Evolutionary conservation across 2,329 filamentous ascomycete species (phyloP), one percentile per base, ranked within the genome.

Genomic region (Botrytis medusae): DNA sequence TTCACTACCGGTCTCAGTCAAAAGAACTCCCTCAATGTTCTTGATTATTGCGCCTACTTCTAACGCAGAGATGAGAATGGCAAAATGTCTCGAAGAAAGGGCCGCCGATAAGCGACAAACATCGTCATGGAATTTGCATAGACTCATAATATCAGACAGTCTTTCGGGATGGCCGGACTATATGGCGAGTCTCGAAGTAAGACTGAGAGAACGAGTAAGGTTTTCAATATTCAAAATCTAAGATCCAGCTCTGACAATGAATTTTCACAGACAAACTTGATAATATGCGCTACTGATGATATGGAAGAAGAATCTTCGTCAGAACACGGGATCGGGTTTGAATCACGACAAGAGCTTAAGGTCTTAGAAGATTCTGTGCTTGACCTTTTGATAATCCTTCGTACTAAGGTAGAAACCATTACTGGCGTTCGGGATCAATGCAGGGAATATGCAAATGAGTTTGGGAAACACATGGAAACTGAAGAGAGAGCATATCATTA

Each of bases 331-430:
- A 76, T 78, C 37, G 74, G 69, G 7, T 78, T 77, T 51, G 71
- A 63, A 14, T 73, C 75, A 48, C 69, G 76, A n/a, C 77, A 79
- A 67, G 59, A 74, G 14, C 29, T 79, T n/a, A 78, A 78, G 40
- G 46, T 74, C 4, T 48, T 77, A 7, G 75, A 79, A 54, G 77
- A 79, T 59, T 63, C 34, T n/a, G 64, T 79, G 25, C 42, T 77
- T 20, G 77, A 79, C 63, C 67, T 78, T 29, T 51, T 74, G 54
- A 67, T 77, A 9, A 76, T 79, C 16, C 61, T 79, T 7, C 70
- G 71, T 1, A 69, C 69, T 1, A 67, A 77, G 8, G 18, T 74
- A 0, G 62, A 77, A 25, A 74, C 76, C 3, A 65, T 77, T 16
- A 67, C 20, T 5, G 32, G 70, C 4, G 25, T 78, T n/a, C 54